Evolutionary conservation across 768 basidiomycete species (phyloP).

Genomic region (Auricularia heimuer): DNA sequence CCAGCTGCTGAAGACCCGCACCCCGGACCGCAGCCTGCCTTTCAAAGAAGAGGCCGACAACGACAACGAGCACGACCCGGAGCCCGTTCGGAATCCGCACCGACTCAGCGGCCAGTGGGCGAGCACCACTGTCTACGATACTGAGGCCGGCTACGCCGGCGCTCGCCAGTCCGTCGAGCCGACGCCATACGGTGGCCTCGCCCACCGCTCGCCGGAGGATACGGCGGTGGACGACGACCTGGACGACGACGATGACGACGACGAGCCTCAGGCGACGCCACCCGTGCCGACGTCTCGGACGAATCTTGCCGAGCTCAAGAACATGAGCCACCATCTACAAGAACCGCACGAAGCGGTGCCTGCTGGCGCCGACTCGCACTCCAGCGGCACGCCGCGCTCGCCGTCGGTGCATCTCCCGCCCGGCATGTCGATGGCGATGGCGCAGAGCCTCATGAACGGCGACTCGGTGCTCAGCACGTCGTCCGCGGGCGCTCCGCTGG

Average conservation of each 20-base stretch:
- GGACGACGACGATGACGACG: not conserved
- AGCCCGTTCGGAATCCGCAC: not conserved
- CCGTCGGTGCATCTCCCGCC: not conserved
- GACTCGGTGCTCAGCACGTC: not conserved
- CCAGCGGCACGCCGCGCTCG: not conserved
- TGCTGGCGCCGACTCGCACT: not conserved
- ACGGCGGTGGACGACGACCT: not conserved
- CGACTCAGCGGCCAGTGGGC: too few species aligned
- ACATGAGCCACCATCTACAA: not conserved
- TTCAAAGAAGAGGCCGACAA: not conserved
- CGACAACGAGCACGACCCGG: not conserved
- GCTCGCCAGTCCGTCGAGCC: too few species aligned
- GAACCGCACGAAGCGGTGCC: not conserved
- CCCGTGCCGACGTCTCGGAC: not conserved
- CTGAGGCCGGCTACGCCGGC: too few species aligned
- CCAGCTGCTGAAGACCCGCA: not conserved
- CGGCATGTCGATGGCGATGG: not conserved
- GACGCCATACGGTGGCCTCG: too few species aligned
- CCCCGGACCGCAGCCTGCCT: not conserved
- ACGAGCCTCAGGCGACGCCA: not conserved
- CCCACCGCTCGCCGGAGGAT: not conserved
- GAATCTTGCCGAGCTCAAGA: not conserved
- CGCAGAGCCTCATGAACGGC: not conserved
- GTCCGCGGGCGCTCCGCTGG: not conserved
- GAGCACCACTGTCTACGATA: too few species aligned